Conservation (phyloP, 1,139 yeast genomes). For the Saccharomyces hybrid region DNA sequence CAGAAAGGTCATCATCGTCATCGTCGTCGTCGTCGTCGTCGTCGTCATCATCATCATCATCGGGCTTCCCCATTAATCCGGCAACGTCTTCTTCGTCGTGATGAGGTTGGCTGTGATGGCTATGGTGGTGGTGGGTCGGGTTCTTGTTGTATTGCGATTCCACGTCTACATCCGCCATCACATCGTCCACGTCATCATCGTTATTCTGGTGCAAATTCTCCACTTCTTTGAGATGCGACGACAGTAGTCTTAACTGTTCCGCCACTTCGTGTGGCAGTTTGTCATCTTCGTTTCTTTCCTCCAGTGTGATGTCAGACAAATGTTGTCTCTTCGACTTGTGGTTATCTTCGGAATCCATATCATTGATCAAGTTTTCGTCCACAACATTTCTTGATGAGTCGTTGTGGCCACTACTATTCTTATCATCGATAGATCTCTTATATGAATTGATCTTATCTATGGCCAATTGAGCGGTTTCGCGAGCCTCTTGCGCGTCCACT, state of each 20-base stretch:
- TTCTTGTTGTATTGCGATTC: background rate
- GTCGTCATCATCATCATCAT: conserved; percentile 1
- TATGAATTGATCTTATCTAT: background rate
- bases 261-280: conserved; percentile 32
- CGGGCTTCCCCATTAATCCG: background rate
- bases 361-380: conserved; percentile 10
- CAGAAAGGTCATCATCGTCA: conserved; percentile 21
- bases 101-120: background rate
- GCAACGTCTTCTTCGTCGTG: background rate
- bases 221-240: conserved; percentile 32
- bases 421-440: background rate
- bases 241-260: conserved; percentile 29
- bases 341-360: conserved; percentile 11
- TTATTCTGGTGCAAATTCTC: conserved; percentile 18
- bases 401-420: background rate
- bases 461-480: background rate
- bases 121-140: background rate
- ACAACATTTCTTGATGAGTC: background rate
- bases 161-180: background rate
- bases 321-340: background rate
- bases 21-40: conserved; percentile 10
- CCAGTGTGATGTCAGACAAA: background rate
- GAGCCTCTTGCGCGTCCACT: background rate
- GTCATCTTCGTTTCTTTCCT: conserved; percentile 27
- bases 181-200: conserved; percentile 6